A percentile compares a stretch with the other conserved stretches of the same genome.
phyloP scores from a whole-genome alignment of 768 basidiomycete genomes.

The Rhizopogon salebrosus region DNA sequence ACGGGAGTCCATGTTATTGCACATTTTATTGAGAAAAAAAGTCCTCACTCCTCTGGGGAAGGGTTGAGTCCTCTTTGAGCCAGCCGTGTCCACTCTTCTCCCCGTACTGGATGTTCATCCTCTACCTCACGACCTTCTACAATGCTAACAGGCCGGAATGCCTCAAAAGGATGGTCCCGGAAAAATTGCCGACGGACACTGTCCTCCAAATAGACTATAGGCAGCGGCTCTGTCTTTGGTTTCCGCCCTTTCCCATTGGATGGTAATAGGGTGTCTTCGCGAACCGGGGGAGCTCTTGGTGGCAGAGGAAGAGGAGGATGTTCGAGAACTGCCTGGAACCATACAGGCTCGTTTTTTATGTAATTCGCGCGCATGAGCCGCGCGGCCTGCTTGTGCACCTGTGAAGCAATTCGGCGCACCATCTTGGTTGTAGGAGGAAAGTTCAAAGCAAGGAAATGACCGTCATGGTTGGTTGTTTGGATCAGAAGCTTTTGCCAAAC shows the following conservation, averaged over 20 bases:
- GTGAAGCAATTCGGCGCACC: conserved; percentile 77
- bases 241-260: conserved; percentile 23
- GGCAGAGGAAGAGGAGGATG: conserved; percentile 88
- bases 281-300: conserved; percentile 59
- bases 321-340: conserved; percentile 81
- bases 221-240: conserved; percentile 43
- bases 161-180: conserved; percentile 93
- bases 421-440: conserved; percentile 31
- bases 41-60: conserved; percentile 81
- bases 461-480: neutral
- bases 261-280: conserved; percentile 39
- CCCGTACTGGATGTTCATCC: conserved; percentile 51
- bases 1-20: conserved; percentile 9
- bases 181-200: conserved; percentile 87
- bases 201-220: conserved; percentile 80
- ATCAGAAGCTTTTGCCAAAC: conserved; percentile 2
- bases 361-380: conserved; percentile 68
- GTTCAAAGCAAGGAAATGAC: neutral
- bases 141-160: conserved; percentile 73
- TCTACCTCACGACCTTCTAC: conserved; percentile 64
- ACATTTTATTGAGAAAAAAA: neutral
- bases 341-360: conserved; percentile 63
- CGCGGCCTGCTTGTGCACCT: conserved; percentile 85
- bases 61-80: conserved; percentile 81
- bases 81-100: conserved; percentile 70